Evolutionary conservation across 805 yeast genomes (phyloP), one percentile per base, ranked within the genome.

Genomic region (Ogataea thermomethanolica): DNA sequence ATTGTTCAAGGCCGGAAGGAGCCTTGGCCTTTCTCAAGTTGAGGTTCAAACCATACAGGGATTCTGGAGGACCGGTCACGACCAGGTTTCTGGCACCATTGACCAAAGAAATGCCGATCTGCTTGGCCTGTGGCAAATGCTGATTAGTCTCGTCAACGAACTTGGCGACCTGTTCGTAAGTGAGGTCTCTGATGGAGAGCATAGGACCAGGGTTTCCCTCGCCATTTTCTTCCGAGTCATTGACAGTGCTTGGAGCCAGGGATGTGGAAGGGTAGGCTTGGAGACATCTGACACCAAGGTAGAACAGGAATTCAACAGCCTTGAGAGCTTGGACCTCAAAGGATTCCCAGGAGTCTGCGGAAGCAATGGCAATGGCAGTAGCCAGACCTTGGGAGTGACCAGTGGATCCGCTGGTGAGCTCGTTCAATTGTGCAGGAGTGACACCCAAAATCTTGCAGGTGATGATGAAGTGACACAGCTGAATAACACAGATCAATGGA

Each of bases 141-240:
- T 84, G 79, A 70, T 93, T 93, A 45, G 99, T 93, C 64, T 78
- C 79, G 47, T 81, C 84, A 51, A 93, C 85, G 61, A 74, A 88
- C 41, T 63, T 64, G 65, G 88, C 82, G 43, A 91, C 93, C 67
- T 87, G 90, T 30, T 77, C 81, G 53, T 74, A 70, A 14, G 95
- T 76, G 59, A 93, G 75, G 64, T 90, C 96, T 64, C 96, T 81
- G 47, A 93, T 77, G 8, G 97, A 84, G 63, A 93, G 78, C 99
- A 93, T 93, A 52, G 99, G 99, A 51, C 95, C 84, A 48, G 99
- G 99, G 55, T 78, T 74, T 55, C 99, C 99, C 71, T 93, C 99
- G 55, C 91, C 91, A 61, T 88, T 82, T 57, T 87, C 95, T 61
- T 84, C 79, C 20, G 95, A 84, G 66, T 93, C 99, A 63, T 87